phyloP scores from a whole-genome alignment of 2,329 filamentous ascomycete genomes.

The Periconia digitata region DNA sequence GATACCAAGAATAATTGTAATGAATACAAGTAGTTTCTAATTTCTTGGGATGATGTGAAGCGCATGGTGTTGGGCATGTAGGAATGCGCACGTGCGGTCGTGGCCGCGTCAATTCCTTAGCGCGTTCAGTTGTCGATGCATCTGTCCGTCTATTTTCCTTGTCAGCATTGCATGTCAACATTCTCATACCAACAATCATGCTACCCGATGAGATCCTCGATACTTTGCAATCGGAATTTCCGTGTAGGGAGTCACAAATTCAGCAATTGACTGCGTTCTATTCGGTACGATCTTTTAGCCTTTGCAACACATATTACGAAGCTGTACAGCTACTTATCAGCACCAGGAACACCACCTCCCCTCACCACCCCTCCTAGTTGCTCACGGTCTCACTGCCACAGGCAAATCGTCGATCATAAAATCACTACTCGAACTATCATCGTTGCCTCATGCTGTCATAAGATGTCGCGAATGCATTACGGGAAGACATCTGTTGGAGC shows the following conservation, averaged over 20 bases:
- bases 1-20: background rate
- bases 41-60: background rate
- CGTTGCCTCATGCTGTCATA: constrained; percentile 61
- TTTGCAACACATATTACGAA: background rate
- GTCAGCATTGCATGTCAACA: background rate
- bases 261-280: constrained; percentile 50
- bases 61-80: too few relatives aligned
- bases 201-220: constrained; percentile 40
- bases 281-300: constrained; percentile 37
- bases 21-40: background rate
- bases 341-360: constrained; percentile 61
- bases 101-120: constrained; percentile 5
- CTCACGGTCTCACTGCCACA: constrained; percentile 84
- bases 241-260: constrained; percentile 52
- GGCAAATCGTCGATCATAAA: constrained; percentile 77
- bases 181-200: constrained; percentile 25
- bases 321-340: constrained; percentile 16
- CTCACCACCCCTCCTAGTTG: constrained; percentile 71
- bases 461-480: constrained; percentile 77
- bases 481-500: constrained; percentile 74
- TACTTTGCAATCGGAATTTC: constrained; percentile 41
- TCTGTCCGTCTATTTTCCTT: too few relatives aligned
- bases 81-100: constrained; percentile 8
- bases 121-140: too few relatives aligned
- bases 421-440: constrained; percentile 59